Conservation (phyloP, 192 early-diverging fungal species). For the Podila epicladia region DNA sequence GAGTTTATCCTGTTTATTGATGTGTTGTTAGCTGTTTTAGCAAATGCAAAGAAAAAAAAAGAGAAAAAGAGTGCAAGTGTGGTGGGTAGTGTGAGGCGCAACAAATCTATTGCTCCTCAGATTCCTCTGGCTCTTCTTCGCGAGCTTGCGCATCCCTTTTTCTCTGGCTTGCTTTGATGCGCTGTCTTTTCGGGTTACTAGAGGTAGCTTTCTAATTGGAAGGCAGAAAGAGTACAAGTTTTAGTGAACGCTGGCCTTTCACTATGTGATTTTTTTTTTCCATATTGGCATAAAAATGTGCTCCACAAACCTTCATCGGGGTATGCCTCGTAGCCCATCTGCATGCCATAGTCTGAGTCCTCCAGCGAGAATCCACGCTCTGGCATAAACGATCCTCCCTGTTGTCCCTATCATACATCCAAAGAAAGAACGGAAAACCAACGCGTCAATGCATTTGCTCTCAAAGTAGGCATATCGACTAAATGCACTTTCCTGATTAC, state of each 20-base stretch:
- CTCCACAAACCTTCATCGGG: conserved; percentile 39
- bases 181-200: conserved; percentile 27
- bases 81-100: too few species aligned
- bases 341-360: conserved; percentile 40
- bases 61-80: too few species aligned
- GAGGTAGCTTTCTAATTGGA: conserved; percentile 44
- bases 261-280: not conserved
- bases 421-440: not conserved
- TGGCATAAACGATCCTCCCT: conserved; percentile 8
- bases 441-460: not conserved
- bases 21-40: too few species aligned
- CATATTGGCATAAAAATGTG: not conserved
- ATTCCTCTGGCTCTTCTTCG: too few species aligned
- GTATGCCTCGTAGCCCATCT: conserved; percentile 36
- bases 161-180: not conserved
- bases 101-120: too few species aligned
- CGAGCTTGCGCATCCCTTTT: not conserved
- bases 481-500: not conserved
- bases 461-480: not conserved
- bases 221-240: not conserved
- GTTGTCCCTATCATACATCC: not conserved
- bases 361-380: conserved; percentile 30
- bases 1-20: too few species aligned
- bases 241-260: not conserved
- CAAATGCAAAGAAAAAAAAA: too few species aligned